Evolutionary conservation across 106 monocot species (phyloP).

Genomic region (Dendrobium huoshanense): DNA sequence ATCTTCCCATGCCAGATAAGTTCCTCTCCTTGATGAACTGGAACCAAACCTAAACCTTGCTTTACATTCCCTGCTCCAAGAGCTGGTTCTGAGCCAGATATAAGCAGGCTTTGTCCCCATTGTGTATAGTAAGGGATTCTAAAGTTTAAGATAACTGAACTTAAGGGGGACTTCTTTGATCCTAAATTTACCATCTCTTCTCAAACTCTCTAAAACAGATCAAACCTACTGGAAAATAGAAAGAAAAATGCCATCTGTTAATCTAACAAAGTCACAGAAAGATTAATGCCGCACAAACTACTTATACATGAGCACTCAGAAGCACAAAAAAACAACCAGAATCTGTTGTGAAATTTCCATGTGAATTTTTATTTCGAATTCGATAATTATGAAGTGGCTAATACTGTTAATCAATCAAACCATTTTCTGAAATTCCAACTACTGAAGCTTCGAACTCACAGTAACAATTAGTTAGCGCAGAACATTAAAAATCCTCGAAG

Average conservation of each 20-base stretch:
- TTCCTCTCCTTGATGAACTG: constrained; percentile 64
- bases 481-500: neutral
- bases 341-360: neutral
- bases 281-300: neutral
- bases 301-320: neutral
- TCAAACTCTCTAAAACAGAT: neutral
- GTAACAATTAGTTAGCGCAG: neutral
- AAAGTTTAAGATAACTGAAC: constrained; percentile 52
- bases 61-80: constrained; percentile 82
- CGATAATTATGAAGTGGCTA: neutral
- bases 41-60: constrained; percentile 48
- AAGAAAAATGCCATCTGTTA: neutral
- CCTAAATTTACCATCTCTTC: constrained; percentile 33
- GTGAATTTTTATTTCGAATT: neutral
- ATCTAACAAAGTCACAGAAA: neutral
- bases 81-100: constrained; percentile 60
- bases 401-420: neutral
- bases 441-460: neutral
- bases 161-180: constrained; percentile 33
- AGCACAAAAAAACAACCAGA: neutral
- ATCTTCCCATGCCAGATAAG: constrained; percentile 74
- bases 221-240: neutral
- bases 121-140: constrained; percentile 76
- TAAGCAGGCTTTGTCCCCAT: constrained; percentile 80
- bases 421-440: neutral